Conservation (phyloP, 2,329 filamentous ascomycete genomes). For the Orbilia blumenaviensis region DNA sequence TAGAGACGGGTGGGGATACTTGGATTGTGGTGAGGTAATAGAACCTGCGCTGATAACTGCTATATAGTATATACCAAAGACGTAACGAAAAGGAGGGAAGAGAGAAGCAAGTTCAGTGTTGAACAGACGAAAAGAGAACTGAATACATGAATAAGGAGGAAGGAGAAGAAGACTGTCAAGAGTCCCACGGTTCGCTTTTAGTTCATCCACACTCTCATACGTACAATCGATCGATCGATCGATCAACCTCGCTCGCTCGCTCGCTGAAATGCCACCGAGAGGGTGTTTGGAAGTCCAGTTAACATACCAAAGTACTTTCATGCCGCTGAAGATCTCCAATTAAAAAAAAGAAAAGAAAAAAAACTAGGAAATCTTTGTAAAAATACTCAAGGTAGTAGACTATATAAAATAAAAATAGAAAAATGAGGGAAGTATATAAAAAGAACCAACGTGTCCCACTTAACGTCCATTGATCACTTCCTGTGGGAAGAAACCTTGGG, state of each 20-base stretch:
- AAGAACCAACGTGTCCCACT: neutral
- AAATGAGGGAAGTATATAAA: neutral
- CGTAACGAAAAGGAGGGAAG: neutral
- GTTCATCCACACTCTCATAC: too few relatives aligned
- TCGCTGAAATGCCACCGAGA: slow-evolving; percentile 40
- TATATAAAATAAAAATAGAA: neutral
- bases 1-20: neutral
- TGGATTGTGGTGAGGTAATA: neutral
- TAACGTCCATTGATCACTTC: slow-evolving; percentile 54
- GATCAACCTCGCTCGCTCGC: slow-evolving; percentile 6
- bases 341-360: slow-evolving; percentile 2
- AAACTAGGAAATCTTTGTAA: neutral
- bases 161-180: neutral
- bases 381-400: too few relatives aligned
- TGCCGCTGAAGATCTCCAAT: neutral
- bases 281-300: too few relatives aligned
- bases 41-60: too few relatives aligned
- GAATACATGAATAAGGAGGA: neutral
- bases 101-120: neutral
- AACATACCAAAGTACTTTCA: slow-evolving; percentile 29
- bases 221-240: too few relatives aligned
- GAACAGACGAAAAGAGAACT: neutral
- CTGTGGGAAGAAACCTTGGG: slow-evolving; percentile 64
- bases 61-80: neutral
- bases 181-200: slow-evolving; percentile 5